phyloP scores from a whole-genome alignment of 2,329 filamentous ascomycete genomes.

The Epichloe uncinata region DNA sequence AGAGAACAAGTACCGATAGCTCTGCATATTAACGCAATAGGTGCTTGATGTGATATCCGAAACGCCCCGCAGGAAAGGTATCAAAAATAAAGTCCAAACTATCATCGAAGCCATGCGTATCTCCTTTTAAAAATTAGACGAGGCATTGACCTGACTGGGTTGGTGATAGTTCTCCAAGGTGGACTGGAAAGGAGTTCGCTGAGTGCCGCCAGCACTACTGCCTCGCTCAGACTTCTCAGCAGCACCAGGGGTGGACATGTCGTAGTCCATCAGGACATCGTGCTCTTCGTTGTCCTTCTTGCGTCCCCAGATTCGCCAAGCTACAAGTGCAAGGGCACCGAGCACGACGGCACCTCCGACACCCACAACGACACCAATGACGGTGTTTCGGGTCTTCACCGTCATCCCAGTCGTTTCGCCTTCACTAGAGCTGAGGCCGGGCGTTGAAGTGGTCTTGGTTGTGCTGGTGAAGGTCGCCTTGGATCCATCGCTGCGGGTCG shows the following conservation, averaged over 20 bases:
- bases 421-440: slow-evolving; percentile 34
- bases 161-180: slow-evolving; percentile 65
- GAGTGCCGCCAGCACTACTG: slow-evolving; percentile 24
- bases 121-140: slow-evolving; percentile 57
- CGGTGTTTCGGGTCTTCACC: slow-evolving; percentile 56
- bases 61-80: slow-evolving; percentile 1
- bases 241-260: slow-evolving; percentile 30
- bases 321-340: slow-evolving; percentile 58
- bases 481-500: slow-evolving; percentile 36
- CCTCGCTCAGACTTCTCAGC: slow-evolving; percentile 51
- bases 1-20: neutral
- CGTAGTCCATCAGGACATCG: slow-evolving; percentile 61
- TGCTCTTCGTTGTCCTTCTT: slow-evolving; percentile 60
- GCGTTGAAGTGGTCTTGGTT: slow-evolving; percentile 40
- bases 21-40: neutral
- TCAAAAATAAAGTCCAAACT: neutral
- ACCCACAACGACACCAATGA: slow-evolving; percentile 81
- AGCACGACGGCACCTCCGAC: slow-evolving; percentile 66
- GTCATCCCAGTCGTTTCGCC: slow-evolving; percentile 47
- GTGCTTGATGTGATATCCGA: neutral
- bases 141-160: slow-evolving; percentile 57
- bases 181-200: slow-evolving; percentile 54
- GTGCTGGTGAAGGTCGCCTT: slow-evolving; percentile 30
- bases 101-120: neutral
- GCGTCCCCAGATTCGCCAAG: slow-evolving; percentile 73